Percentiles rank a stretch among this genome's conserved stretches.
Evolutionary conservation across 495 filamentous ascomycete species (phyloP).

Genomic region (Ramalina intermedia): DNA sequence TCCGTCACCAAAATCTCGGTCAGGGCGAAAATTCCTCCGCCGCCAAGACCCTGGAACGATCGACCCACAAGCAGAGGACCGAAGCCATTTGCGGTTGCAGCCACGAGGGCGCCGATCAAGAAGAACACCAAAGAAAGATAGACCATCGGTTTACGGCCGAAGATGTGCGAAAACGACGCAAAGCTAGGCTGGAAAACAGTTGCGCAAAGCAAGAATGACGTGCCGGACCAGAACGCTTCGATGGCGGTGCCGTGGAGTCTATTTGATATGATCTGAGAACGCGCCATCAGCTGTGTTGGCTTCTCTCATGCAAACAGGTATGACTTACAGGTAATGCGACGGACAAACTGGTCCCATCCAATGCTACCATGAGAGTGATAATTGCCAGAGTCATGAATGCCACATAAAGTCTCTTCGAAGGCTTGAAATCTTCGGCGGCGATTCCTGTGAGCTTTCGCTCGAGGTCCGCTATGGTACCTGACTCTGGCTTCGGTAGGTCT

Average conservation of each 20-base stretch:
- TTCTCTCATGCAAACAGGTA: not conserved
- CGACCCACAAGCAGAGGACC: conserved; percentile 48
- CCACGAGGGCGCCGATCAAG: conserved; percentile 18
- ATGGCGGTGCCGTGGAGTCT: conserved; percentile 38
- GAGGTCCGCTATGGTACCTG: not conserved
- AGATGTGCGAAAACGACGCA: conserved; percentile 22
- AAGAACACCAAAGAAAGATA: conserved; percentile 21
- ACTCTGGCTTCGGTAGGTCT: too few relatives aligned
- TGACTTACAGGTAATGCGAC: conserved; percentile 51
- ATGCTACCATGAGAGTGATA: conserved; percentile 50
- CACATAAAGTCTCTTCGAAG: conserved; percentile 13
- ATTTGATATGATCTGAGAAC: conserved; percentile 22
- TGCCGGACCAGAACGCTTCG: conserved; percentile 46
- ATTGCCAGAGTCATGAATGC: conserved; percentile 41
- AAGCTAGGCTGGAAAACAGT: conserved; percentile 38
- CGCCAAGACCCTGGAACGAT: conserved; percentile 56
- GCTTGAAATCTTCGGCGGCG: conserved; percentile 11
- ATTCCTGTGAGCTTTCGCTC: conserved; percentile 3
- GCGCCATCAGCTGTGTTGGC: not conserved
- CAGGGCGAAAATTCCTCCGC: conserved; percentile 50
- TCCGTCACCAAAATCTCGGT: conserved; percentile 55
- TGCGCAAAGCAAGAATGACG: conserved; percentile 37
- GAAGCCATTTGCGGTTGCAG: conserved; percentile 37
- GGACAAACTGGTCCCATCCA: conserved; percentile 61
- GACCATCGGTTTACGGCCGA: conserved; percentile 24